Evolutionary conservation across 176 grass and related monocot genomes (phyloP).

Genomic region (Triticum urartu): DNA sequence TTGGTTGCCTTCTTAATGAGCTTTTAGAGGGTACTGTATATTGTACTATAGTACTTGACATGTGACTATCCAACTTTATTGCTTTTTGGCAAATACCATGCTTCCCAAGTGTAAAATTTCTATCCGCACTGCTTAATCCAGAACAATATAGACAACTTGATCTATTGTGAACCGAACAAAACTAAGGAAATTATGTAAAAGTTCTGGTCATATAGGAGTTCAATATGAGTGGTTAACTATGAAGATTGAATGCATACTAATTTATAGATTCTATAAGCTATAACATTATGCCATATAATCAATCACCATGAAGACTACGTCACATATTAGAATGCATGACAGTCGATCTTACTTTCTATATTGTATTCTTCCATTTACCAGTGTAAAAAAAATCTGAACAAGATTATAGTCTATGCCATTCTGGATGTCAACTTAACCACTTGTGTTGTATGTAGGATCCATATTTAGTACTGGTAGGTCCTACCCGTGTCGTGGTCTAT

Average conservation of each 20-base stretch:
- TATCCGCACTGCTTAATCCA: background rate
- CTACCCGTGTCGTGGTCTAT: background rate
- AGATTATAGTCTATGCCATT: background rate
- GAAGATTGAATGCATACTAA: background rate
- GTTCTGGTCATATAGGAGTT: background rate
- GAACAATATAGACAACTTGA: background rate
- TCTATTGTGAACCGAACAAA: background rate
- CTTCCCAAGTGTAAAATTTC: background rate
- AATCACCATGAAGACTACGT: background rate
- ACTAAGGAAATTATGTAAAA: no score
- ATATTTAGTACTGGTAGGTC: conserved; percentile 9
- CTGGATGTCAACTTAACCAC: background rate
- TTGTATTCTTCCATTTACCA: background rate
- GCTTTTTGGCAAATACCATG: background rate
- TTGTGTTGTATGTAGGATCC: background rate
- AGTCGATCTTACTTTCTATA: background rate
- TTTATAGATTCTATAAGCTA: background rate
- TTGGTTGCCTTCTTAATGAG: background rate
- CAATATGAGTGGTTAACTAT: background rate
- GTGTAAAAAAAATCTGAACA: background rate
- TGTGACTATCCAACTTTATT: background rate
- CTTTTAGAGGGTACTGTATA: background rate
- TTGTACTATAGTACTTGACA: background rate
- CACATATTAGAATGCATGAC: background rate
- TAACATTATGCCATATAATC: background rate